Percentiles rank a stretch among this genome's conserved stretches.
phyloP scores from a whole-genome alignment of 2,329 filamentous ascomycete genomes.

The Pseudogymnoascus destructans region DNA sequence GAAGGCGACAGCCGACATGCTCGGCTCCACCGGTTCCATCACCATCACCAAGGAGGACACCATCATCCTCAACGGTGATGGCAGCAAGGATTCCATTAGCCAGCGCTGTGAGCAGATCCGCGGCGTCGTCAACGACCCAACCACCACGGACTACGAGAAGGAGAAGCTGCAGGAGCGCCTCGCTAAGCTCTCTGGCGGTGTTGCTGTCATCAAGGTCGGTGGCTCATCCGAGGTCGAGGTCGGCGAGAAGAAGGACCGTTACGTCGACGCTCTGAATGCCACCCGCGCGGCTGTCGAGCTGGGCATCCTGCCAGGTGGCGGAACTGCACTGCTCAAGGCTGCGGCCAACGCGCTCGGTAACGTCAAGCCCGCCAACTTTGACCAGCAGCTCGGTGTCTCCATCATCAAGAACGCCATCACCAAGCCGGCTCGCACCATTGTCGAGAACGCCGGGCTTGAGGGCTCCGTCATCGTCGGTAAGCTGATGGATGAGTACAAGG shows the following conservation, averaged over 20 bases:
- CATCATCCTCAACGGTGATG: slow-evolving; percentile 94
- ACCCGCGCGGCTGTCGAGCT: slow-evolving; percentile 97
- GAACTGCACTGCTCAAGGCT: slow-evolving; percentile 95
- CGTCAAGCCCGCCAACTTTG: slow-evolving; percentile 88
- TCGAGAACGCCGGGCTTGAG: slow-evolving; percentile 95
- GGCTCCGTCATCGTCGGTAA: slow-evolving; percentile 95
- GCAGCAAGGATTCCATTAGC: slow-evolving; percentile 81
- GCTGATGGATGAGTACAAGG: slow-evolving; percentile 83
- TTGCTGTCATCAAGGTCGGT: slow-evolving; percentile 98
- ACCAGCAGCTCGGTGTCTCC: slow-evolving; percentile 95
- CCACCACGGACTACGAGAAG: slow-evolving; percentile 98
- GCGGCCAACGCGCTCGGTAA: slow-evolving; percentile 72
- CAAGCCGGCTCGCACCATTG: slow-evolving; percentile 82
- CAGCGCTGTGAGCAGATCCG: slow-evolving; percentile 99
- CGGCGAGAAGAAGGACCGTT: slow-evolving; percentile 99
- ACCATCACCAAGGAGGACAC: slow-evolving; percentile 99
- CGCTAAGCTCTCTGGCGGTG: slow-evolving; percentile 96
- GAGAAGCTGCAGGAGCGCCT: slow-evolving; percentile 99
- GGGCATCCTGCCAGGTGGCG: slow-evolving; percentile 96
- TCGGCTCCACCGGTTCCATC: slow-evolving; percentile 93
- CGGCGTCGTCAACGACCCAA: slow-evolving; percentile 85
- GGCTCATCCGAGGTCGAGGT: slow-evolving; percentile 97
- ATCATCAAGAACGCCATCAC: slow-evolving; percentile 99
- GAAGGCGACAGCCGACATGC: slow-evolving; percentile 91
- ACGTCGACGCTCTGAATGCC: slow-evolving; percentile 95